These are phyloP conservation scores for Hypoxylon sp. DNA, from an alignment of 2,329 filamentous ascomycete species.

Conservation along the genomic window DNA sequence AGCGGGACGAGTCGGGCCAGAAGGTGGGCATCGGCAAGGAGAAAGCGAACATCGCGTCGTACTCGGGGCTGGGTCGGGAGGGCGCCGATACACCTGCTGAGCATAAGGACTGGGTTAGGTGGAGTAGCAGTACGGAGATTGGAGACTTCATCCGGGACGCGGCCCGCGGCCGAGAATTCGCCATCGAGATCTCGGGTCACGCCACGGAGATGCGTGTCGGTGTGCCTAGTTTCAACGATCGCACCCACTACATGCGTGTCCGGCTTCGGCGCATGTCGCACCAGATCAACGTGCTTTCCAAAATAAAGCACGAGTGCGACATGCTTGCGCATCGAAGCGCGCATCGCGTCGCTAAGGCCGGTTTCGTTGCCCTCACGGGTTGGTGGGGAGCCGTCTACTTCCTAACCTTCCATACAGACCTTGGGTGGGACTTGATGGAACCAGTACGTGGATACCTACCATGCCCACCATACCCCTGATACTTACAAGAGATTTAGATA, in stretches of 20 bases:
- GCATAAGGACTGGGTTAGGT: slow-evolving; percentile 79
- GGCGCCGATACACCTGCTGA: slow-evolving; percentile 57
- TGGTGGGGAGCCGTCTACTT: slow-evolving; percentile 90
- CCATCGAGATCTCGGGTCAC: slow-evolving; percentile 81
- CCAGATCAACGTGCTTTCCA: slow-evolving; percentile 75
- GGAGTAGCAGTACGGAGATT: slow-evolving; percentile 89
- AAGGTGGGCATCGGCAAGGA: slow-evolving; percentile 47
- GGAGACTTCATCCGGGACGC: slow-evolving; percentile 95
- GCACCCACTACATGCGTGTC: slow-evolving; percentile 89
- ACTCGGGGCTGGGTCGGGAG: slow-evolving; percentile 76
- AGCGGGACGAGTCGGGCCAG: slow-evolving; percentile 65
- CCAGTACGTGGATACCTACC: too few species aligned
- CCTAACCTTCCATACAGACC: slow-evolving; percentile 75
- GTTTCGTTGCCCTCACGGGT: slow-evolving; percentile 76
- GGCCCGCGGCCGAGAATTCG: slow-evolving; percentile 84
- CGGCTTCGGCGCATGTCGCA: slow-evolving; percentile 77
- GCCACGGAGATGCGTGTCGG: slow-evolving; percentile 75
- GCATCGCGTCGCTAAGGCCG: slow-evolving; percentile 81
- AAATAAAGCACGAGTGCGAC: slow-evolving; percentile 86
- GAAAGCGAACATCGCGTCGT: slow-evolving; percentile 70
- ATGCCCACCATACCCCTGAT: too few species aligned
- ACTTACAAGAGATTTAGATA: too few species aligned
- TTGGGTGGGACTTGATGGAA: slow-evolving; percentile 92
- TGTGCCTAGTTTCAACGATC: slow-evolving; percentile 88
- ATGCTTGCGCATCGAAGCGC: slow-evolving; percentile 79